Evolutionary conservation across 306 rosid genomes (phyloP).

Genomic region (Vigna radiata): DNA sequence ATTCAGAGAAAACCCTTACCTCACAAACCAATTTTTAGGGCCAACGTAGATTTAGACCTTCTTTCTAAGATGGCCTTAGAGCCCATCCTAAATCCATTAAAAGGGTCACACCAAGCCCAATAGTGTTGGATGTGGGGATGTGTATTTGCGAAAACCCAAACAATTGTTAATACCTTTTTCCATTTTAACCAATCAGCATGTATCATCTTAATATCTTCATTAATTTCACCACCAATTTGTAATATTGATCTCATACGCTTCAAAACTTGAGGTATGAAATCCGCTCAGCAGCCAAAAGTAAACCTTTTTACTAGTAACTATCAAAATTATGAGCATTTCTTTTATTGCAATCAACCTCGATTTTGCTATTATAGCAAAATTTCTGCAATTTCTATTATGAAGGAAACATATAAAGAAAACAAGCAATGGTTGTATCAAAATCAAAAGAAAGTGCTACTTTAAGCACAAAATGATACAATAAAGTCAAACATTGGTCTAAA

Average conservation of each 20-base stretch:
- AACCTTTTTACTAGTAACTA: not conserved
- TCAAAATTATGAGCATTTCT: not conserved
- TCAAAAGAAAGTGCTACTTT: not conserved
- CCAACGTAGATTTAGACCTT: no score
- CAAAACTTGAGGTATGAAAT: not conserved
- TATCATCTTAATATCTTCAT: not conserved
- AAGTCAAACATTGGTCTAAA: not conserved
- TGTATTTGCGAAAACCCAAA: not conserved
- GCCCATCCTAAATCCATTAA: no score
- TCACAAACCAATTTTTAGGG: no score
- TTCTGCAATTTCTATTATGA: not conserved
- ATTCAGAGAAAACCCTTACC: no score
- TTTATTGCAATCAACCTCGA: not conserved
- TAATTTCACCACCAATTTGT: not conserved
- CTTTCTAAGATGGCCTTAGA: no score
- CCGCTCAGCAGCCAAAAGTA: not conserved
- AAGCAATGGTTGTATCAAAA: not conserved
- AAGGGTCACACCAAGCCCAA: no score
- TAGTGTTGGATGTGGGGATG: no score
- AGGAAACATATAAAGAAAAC: not conserved
- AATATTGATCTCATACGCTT: not conserved
- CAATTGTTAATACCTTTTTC: not conserved
- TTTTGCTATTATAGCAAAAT: not conserved
- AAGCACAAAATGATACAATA: constrained; percentile 5
- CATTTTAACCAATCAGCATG: not conserved